Evolutionary conservation across 2,329 filamentous ascomycete genomes (phyloP).

Genomic region (Thielaviopsis populi): DNA sequence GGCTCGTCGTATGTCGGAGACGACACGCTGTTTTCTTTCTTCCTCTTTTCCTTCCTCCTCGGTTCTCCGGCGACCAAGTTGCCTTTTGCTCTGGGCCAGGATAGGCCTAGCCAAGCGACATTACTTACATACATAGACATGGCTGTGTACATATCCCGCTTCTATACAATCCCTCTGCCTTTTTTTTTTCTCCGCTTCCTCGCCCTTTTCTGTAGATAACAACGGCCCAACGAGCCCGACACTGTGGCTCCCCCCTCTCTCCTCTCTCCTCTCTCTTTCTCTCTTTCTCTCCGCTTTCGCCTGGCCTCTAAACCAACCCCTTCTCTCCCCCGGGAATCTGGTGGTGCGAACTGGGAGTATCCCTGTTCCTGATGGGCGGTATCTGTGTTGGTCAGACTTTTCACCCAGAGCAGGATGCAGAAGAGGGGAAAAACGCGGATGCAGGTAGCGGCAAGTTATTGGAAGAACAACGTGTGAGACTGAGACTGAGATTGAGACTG

Average conservation of each 20-base stretch:
- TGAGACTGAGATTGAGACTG: too few relatives aligned
- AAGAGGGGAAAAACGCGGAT: background rate
- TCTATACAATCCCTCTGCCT: background rate
- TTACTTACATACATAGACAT: slow-evolving; percentile 6
- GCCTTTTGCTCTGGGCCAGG: background rate
- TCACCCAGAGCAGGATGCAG: background rate
- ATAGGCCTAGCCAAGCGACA: background rate
- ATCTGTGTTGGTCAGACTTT: background rate
- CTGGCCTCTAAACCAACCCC: background rate
- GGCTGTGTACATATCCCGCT: background rate
- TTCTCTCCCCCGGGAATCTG: background rate
- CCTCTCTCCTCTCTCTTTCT: too few relatives aligned
- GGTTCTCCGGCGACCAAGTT: background rate
- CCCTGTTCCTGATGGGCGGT: background rate
- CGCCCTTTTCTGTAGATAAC: too few relatives aligned
- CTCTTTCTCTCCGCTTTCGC: background rate
- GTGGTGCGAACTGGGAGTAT: background rate
- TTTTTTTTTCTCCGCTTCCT: background rate
- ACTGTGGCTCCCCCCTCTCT: background rate
- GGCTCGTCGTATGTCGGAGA: too few relatives aligned
- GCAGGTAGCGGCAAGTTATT: too few relatives aligned
- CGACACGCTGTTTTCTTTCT: too few relatives aligned
- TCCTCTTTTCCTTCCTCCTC: background rate
- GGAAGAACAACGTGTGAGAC: too few relatives aligned
- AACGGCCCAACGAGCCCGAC: background rate